These are phyloP conservation scores for Epichloe hybrida DNA, from an alignment of 2,329 filamentous ascomycete species.

Conservation along the genomic window DNA sequence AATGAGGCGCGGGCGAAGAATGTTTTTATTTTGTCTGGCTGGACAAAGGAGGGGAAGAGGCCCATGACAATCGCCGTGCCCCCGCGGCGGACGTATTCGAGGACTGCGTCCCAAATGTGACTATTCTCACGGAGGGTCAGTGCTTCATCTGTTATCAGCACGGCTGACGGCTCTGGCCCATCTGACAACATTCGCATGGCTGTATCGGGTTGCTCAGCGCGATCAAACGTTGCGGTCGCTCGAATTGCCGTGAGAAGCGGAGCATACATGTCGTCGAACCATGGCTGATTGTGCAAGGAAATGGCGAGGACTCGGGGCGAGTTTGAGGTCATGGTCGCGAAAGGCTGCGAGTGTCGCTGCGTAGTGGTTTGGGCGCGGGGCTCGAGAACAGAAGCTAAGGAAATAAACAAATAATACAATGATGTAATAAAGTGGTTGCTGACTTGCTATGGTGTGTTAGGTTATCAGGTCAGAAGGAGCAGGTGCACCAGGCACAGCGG, in stretches of 20 bases:
- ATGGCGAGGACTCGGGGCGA: not conserved
- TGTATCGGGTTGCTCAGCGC: not conserved
- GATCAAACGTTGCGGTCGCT: constrained; percentile 2
- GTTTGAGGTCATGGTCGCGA: not conserved
- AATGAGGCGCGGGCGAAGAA: constrained; percentile 13
- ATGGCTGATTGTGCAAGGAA: constrained; percentile 5
- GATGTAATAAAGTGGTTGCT: too few relatives aligned
- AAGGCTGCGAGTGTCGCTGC: too few relatives aligned
- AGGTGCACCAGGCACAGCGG: too few relatives aligned
- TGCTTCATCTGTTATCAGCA: constrained; percentile 9
- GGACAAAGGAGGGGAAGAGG: too few relatives aligned
- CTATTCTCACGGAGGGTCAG: constrained; percentile 2
- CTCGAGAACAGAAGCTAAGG: too few relatives aligned
- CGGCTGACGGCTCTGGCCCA: constrained; percentile 3
- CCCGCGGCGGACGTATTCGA: constrained; percentile 7
- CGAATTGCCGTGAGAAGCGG: constrained; percentile 3
- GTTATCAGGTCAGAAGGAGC: too few relatives aligned
- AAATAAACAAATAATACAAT: too few relatives aligned
- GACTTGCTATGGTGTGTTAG: too few relatives aligned
- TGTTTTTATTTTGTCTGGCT: too few relatives aligned
- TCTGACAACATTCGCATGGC: constrained; percentile 5
- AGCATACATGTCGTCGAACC: constrained; percentile 7
- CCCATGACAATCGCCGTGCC: not conserved
- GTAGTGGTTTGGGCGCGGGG: too few relatives aligned
- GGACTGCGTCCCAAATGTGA: constrained; percentile 8